Percentiles rank a stretch among this genome's conserved stretches.
Conservation (phyloP, 148 eudicot species). For the Rhododendron henanense region DNA sequence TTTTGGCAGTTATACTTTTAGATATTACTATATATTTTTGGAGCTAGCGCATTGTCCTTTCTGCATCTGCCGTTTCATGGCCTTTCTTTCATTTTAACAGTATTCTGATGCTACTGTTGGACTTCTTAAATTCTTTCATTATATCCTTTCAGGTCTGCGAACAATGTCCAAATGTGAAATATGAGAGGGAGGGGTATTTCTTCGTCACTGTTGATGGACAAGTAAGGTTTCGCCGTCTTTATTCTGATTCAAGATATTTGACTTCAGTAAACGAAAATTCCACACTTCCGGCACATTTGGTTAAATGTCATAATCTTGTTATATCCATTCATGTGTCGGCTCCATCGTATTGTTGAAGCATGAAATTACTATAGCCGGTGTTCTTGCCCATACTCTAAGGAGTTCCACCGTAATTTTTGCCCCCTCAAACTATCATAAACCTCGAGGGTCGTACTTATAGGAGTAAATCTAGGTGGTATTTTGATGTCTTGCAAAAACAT, state of each 20-base stretch:
- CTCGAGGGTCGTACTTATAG: not conserved
- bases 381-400: not conserved
- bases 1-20: not conserved
- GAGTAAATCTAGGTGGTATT: not conserved
- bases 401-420: not conserved
- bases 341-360: not conserved
- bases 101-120: not conserved
- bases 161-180: constrained; percentile 72
- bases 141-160: constrained; percentile 69
- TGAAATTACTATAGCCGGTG: not conserved
- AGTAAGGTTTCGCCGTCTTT: constrained; percentile 40
- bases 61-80: not conserved
- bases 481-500: not conserved
- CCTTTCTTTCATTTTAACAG: not conserved
- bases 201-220: constrained; percentile 86
- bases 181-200: constrained; percentile 75
- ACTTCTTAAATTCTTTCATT: not conserved
- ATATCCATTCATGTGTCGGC: not conserved
- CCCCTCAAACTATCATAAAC: not conserved
- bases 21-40: not conserved
- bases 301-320: not conserved
- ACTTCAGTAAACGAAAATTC: not conserved
- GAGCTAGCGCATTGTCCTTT: not conserved
- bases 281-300: not conserved
- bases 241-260: not conserved